Evolutionary conservation across 2,329 filamentous ascomycete genomes (phyloP).

Genomic region (Neonectria magnoliae): DNA sequence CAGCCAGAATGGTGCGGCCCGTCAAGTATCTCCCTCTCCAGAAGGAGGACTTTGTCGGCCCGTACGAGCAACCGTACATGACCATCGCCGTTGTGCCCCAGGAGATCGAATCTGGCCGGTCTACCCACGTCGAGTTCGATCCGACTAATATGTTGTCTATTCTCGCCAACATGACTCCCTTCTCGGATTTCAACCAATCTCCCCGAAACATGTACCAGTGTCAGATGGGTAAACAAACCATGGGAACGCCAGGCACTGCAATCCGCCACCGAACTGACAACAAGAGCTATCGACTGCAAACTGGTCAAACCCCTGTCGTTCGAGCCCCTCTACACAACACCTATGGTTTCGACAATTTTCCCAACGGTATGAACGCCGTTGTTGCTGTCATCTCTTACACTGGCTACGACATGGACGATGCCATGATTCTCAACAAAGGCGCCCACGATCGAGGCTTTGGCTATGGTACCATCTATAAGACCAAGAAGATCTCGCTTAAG

Average conservation of each 20-base stretch:
- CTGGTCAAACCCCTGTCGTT: slow-evolving; percentile 94
- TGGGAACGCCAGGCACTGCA: slow-evolving; percentile 93
- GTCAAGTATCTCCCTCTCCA: slow-evolving; percentile 91
- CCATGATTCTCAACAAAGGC: slow-evolving; percentile 99
- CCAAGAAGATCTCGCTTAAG: slow-evolving; percentile 87
- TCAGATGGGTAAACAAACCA: slow-evolving; percentile 99
- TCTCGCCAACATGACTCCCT: slow-evolving; percentile 97
- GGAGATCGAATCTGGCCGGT: slow-evolving; percentile 87
- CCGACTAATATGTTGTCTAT: slow-evolving; percentile 98
- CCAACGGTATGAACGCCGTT: slow-evolving; percentile 93
- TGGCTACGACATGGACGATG: slow-evolving; percentile 99
- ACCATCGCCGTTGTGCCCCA: slow-evolving; percentile 91
- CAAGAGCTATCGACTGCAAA: slow-evolving; percentile 94
- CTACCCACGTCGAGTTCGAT: slow-evolving; percentile 92
- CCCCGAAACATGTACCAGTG: slow-evolving; percentile 99
- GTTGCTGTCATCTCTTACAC: slow-evolving; percentile 99
- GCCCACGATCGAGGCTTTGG: slow-evolving; percentile 96
- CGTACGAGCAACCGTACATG: slow-evolving; percentile 98
- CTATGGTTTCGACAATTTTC: slow-evolving; percentile 98
- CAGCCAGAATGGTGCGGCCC: slow-evolving; percentile 87
- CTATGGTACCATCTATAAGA: slow-evolving; percentile 97
- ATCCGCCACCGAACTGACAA: slow-evolving; percentile 92
- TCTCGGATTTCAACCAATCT: slow-evolving; percentile 98
- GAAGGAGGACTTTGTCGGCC: slow-evolving; percentile 87
- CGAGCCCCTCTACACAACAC: slow-evolving; percentile 92